Percentiles rank a stretch among this genome's conserved stretches.
Evolutionary conservation across 192 early-diverging fungal species (phyloP).

Genomic region (Coemansia sp.): DNA sequence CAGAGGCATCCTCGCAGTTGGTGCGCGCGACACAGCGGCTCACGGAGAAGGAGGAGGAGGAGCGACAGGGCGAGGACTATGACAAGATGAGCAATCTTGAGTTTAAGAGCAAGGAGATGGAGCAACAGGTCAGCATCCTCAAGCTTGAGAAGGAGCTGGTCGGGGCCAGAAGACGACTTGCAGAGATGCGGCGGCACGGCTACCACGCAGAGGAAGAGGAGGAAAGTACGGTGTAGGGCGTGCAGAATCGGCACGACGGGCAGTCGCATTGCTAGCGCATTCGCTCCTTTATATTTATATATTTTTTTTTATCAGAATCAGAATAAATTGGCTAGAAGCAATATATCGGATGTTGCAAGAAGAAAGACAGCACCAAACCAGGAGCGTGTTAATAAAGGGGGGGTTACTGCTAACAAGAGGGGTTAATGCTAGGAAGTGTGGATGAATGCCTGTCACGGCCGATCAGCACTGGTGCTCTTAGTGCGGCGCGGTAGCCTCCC

Average conservation of each 20-base stretch:
- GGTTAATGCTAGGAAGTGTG: neutral
- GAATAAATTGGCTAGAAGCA: neutral
- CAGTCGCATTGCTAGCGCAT: no score
- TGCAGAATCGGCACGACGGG: no score
- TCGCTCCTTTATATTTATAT: no score
- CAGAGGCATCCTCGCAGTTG: slow-evolving; percentile 84
- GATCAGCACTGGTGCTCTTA: slow-evolving; percentile 22
- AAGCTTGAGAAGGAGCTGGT: slow-evolving; percentile 92
- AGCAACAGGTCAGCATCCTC: slow-evolving; percentile 95
- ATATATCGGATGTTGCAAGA: neutral
- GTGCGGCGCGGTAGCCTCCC: slow-evolving; percentile 15
- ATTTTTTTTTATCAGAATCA: no score
- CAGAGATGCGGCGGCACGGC: slow-evolving; percentile 86
- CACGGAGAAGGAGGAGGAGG: slow-evolving; percentile 68
- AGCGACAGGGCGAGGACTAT: slow-evolving; percentile 57
- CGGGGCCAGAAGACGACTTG: slow-evolving; percentile 80
- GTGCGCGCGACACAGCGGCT: slow-evolving; percentile 90
- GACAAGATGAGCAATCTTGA: slow-evolving; percentile 83
- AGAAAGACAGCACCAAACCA: neutral
- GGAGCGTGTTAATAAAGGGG: no score
- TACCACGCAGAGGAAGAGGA: slow-evolving; percentile 63
- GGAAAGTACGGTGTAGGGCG: slow-evolving; percentile 1
- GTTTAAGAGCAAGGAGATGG: slow-evolving; percentile 96
- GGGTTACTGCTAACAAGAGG: no score
- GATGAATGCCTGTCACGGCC: neutral